Percentiles rank a stretch among this genome's conserved stretches.
Evolutionary conservation across 306 rosid genomes (phyloP).

Genomic region (Cucurbita pepo): DNA sequence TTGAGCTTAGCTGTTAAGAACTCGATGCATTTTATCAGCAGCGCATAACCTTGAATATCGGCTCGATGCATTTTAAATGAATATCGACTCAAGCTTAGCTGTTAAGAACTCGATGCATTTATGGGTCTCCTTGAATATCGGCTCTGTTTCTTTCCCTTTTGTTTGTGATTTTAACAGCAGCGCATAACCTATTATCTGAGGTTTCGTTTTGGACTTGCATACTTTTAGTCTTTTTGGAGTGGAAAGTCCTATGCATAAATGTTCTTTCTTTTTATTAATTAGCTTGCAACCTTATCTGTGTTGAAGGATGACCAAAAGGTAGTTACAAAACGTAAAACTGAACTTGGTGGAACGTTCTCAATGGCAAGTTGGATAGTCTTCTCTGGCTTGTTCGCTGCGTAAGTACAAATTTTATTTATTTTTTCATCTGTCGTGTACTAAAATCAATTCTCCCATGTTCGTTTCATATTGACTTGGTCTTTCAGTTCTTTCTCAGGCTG

Average conservation of each 20-base stretch:
- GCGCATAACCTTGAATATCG: too few relatives aligned
- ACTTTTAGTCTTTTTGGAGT: background rate
- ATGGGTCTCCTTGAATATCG: background rate
- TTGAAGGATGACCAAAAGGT: slow-evolving; percentile 73
- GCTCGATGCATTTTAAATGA: too few relatives aligned
- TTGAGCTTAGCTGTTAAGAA: background rate
- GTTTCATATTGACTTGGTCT: slow-evolving; percentile 23
- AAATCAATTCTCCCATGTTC: background rate
- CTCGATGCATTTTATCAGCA: background rate
- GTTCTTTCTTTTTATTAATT: slow-evolving; percentile 5
- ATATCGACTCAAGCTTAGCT: background rate
- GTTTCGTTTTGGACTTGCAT: background rate
- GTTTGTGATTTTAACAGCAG: background rate
- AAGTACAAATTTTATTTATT: slow-evolving; percentile 25
- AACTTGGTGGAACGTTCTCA: slow-evolving; percentile 95
- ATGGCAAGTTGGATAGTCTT: slow-evolving; percentile 95
- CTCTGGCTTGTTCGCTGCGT: slow-evolving; percentile 84
- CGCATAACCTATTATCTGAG: background rate
- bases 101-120: background rate
- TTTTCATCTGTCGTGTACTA: background rate
- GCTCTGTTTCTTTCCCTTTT: background rate
- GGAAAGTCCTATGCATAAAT: background rate
- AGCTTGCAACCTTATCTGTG: slow-evolving; percentile 7
- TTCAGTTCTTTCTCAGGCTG: slow-evolving; percentile 53
- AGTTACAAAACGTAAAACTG: slow-evolving; percentile 90